Conservation (phyloP, 768 basidiomycete species). For the Mycena vulgaris region DNA sequence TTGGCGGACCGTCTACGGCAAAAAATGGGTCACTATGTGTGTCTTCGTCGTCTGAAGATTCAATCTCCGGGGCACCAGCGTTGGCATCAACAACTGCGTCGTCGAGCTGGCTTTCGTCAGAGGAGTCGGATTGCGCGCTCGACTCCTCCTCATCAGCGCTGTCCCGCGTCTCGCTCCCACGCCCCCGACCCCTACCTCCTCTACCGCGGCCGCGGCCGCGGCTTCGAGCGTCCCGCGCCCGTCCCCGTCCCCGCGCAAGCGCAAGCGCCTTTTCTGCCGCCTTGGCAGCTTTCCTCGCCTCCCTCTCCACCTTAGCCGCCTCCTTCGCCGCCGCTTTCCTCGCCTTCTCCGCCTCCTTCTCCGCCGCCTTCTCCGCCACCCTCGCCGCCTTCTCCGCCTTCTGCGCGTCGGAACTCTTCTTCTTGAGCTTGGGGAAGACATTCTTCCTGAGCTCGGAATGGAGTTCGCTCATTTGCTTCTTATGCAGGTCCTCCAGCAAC, state of each 20-base stretch:
- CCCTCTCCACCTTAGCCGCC: too few species aligned
- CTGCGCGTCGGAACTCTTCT: not conserved
- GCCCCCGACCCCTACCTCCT: slow-evolving; percentile 7
- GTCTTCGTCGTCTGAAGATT: not conserved
- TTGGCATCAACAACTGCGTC: not conserved
- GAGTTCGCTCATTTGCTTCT: slow-evolving; percentile 7
- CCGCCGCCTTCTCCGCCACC: not conserved
- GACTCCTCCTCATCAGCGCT: slow-evolving; percentile 6
- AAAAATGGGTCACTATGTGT: not conserved
- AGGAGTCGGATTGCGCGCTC: not conserved
- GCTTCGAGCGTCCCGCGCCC: not conserved
- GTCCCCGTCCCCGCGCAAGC: not conserved
- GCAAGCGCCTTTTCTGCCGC: slow-evolving; percentile 1
- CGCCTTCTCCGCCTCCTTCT: not conserved
- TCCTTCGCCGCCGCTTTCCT: too few species aligned
- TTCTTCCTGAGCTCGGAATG: slow-evolving; percentile 10
- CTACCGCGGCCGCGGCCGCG: not conserved
- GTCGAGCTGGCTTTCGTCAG: slow-evolving; percentile 8
- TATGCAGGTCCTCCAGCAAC: slow-evolving; percentile 5
- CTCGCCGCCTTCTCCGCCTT: not conserved
- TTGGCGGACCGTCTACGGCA: not conserved
- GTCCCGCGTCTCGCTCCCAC: not conserved
- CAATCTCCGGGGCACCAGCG: not conserved
- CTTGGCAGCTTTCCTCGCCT: not conserved
- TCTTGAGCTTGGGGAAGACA: not conserved